A percentile compares a stretch with the other conserved stretches of the same genome.
Evolutionary conservation across 2,329 filamentous ascomycete genomes (phyloP).

Genomic region (Grosmannia huntii): DNA sequence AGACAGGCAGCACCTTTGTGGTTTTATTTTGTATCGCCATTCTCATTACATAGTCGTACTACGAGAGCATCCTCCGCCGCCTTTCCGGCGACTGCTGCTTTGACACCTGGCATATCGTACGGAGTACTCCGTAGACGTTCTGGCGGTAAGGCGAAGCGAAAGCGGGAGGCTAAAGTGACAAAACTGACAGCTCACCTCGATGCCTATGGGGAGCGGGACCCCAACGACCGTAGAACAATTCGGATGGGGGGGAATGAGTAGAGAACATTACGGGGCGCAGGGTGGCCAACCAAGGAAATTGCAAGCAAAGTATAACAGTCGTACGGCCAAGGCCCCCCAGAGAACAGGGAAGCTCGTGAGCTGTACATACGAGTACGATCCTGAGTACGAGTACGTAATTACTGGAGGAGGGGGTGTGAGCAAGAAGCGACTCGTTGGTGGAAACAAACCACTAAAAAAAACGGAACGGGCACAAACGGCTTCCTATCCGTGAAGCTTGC

Average conservation of each 20-base stretch:
- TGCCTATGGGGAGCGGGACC: background rate
- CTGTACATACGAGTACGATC: no score
- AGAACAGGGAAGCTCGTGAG: background rate
- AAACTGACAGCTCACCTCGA: slow-evolving; percentile 1
- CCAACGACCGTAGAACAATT: background rate
- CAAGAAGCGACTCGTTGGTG: background rate
- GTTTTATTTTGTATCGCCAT: no score
- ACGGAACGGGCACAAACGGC: background rate
- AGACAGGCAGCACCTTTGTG: no score
- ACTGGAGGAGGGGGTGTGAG: background rate
- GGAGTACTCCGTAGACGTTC: background rate
- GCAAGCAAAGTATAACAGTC: background rate
- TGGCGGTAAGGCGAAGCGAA: background rate
- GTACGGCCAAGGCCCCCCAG: background rate
- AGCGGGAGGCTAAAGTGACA: background rate
- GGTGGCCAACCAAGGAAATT: background rate
- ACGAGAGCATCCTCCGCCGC: background rate
- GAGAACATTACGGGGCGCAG: background rate
- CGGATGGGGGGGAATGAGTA: background rate
- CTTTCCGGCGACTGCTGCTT: background rate
- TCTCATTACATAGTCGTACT: no score
- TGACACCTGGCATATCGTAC: background rate
- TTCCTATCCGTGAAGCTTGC: background rate
- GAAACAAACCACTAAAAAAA: background rate
- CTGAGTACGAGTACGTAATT: background rate